Evolutionary conservation across 208 protist genomes (phyloP).

Genomic region (Polymyxa betae): DNA sequence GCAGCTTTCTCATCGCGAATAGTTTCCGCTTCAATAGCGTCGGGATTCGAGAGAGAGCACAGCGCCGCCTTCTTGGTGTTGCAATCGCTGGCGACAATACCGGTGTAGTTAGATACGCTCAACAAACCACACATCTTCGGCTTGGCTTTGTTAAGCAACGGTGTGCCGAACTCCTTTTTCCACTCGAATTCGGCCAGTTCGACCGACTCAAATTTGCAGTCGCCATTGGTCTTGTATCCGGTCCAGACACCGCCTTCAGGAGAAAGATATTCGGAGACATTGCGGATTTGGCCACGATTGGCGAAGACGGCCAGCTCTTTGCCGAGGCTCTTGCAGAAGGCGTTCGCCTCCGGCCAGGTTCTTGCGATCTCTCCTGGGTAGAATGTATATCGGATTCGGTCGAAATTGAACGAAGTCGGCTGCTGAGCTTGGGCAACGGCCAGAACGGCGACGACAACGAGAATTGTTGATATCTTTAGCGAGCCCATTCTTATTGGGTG

Average conservation of each 20-base stretch:
- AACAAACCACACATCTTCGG: not conserved
- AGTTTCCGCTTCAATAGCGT: not conserved
- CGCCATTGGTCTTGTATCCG: conserved; percentile 2
- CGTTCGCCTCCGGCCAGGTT: not conserved
- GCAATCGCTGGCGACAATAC: conserved; percentile 11
- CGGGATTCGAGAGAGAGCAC: not conserved
- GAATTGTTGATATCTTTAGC: too few species aligned
- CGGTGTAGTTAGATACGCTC: not conserved
- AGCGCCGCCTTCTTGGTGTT: conserved; percentile 27
- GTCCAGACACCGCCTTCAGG: conserved; percentile 38
- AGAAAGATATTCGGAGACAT: conserved; percentile 47
- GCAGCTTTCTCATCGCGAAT: not conserved
- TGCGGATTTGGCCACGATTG: conserved; percentile 43
- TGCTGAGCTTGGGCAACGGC: not conserved
- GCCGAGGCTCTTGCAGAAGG: not conserved
- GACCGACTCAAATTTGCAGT: not conserved
- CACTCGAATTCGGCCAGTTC: not conserved
- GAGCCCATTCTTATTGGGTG: too few species aligned
- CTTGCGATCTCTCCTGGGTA: conserved; percentile 16
- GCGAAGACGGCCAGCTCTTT: conserved; percentile 28
- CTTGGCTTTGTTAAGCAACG: not conserved
- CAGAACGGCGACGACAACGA: not conserved
- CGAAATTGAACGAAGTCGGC: conserved; percentile 24
- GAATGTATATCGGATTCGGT: conserved; percentile 42
- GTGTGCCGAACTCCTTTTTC: not conserved